Evolutionary conservation across 805 yeast genomes (phyloP).

Genomic region (Yamadazyma paraphyllophila): DNA sequence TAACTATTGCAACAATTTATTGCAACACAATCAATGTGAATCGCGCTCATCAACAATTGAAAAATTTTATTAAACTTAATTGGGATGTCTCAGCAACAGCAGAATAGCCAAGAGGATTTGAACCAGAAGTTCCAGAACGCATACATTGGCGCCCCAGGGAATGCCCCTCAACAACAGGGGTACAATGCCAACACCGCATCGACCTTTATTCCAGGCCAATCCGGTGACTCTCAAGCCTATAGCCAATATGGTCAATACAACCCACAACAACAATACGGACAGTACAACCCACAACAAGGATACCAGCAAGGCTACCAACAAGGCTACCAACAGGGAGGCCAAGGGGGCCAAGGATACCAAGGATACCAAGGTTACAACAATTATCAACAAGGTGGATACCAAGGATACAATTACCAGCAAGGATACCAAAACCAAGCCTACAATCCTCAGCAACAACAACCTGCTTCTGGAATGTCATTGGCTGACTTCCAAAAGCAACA

Average conservation of each 20-base stretch:
- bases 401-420: conserved; percentile 17
- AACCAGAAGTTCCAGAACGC: conserved; percentile 44
- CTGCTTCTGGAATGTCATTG: conserved; percentile 54
- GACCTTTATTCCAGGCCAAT: conserved; percentile 47
- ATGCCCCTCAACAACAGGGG: conserved; percentile 23
- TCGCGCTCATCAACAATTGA: conserved; percentile 7
- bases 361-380: not conserved
- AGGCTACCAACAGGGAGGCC: conserved; percentile 1
- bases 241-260: conserved; percentile 13
- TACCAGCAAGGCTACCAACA: conserved; percentile 10
- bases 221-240: conserved; percentile 4
- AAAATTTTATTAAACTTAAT: conserved; percentile 7
- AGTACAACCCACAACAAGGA: conserved; percentile 14
- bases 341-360: conserved; percentile 4
- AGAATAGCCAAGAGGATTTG: conserved; percentile 33
- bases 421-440: conserved; percentile 1
- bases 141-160: conserved; percentile 28
- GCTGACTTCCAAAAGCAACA: conserved; percentile 80
- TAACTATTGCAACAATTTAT: too few relatives aligned
- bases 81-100: conserved; percentile 31
- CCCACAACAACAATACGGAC: conserved; percentile 16
- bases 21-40: too few relatives aligned
- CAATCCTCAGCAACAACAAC: conserved; percentile 12
- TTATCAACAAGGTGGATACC: conserved; percentile 6
- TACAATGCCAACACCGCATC: conserved; percentile 52